Evolutionary conservation across 2,329 filamentous ascomycete genomes (phyloP), one percentile per base, ranked within the genome.

Genomic region (Aspergillus tubingensis): DNA sequence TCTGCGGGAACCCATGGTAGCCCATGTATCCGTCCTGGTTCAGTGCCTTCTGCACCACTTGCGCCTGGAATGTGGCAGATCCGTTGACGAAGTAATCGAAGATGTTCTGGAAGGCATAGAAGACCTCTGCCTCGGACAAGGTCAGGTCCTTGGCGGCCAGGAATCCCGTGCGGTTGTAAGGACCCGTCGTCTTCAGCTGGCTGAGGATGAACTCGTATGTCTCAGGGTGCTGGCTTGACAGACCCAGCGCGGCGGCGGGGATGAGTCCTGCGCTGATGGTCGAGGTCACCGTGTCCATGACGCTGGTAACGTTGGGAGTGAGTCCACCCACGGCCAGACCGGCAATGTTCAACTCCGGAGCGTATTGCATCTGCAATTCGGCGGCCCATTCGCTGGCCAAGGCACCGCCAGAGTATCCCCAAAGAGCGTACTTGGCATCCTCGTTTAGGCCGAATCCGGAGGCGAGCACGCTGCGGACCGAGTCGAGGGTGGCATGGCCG

Each of bases 401-500:
- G 8, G 58, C 44, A 5, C 58, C 58, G 43, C 58, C 58, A 6
- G 53, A 57, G 36, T 57, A 60, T 6, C 66, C 66, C 64, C 64
- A 65, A 13, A 68, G 55, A 3, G 63, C 66, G 51, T 63, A 64
- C 3, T 38, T 48, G 2, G 65, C 49, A 25, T 62, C 55, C 10
- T 62, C 59, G 5, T 57, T 56, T 8, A 65, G 36, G 1, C 61
- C 65, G 51, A 80, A 67, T 1, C 70, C 72, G 2, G 76, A 60
- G 30, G 44, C 54, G 10, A 79, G 67, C 0, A 78, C 72, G 11
- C 77, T 77, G 8, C 80, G 76, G 1, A 80, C 67, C 0, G 72
- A 72, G 66, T 82, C 77, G 5, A 81, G 64, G 4, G 76, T 79
- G 0, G 78, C 77, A 47, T 81, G 76, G 27, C 79, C 80, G 1